A percentile compares a stretch with the other conserved stretches of the same genome.
Evolutionary conservation across 164 flowering plant genomes (phyloP).

Genomic region (Magnolia changhungtana): DNA sequence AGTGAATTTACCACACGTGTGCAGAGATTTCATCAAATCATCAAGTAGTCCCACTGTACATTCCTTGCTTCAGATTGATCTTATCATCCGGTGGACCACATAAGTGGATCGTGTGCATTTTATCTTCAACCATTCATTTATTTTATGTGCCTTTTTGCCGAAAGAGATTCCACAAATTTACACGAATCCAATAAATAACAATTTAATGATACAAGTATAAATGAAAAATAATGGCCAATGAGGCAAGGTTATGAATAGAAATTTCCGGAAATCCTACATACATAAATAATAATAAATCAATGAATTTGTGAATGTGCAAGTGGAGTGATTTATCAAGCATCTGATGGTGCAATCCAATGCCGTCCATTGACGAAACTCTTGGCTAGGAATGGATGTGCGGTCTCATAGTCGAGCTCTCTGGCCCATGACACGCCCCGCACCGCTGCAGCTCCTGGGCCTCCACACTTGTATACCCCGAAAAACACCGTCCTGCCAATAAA

Average conservation of each 20-base stretch:
- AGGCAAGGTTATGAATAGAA: not conserved
- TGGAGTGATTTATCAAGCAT: slow-evolving; percentile 29
- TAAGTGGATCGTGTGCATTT: no score
- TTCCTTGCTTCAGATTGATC: no score
- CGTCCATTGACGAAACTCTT: slow-evolving; percentile 93
- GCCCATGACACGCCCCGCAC: slow-evolving; percentile 73
- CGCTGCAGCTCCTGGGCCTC: slow-evolving; percentile 79
- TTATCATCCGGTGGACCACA: no score
- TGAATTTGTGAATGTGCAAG: not conserved
- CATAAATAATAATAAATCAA: not conserved
- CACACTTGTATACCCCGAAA: slow-evolving; percentile 84
- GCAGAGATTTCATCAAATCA: no score
- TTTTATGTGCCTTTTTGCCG: no score
- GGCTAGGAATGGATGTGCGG: slow-evolving; percentile 69
- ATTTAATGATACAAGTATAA: no score
- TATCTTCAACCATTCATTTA: no score
- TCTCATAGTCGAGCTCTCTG: slow-evolving; percentile 60
- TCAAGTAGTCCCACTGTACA: no score
- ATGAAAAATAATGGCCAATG: not conserved
- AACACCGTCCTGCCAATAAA: slow-evolving; percentile 54
- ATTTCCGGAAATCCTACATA: not conserved
- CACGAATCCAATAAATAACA: no score
- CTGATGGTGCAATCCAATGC: slow-evolving; percentile 83
- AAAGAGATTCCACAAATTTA: no score
- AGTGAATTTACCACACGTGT: no score